Base-by-base conservation (phyloP, 495 filamentous ascomycete species). In the Letharia columbiana region DNA sequence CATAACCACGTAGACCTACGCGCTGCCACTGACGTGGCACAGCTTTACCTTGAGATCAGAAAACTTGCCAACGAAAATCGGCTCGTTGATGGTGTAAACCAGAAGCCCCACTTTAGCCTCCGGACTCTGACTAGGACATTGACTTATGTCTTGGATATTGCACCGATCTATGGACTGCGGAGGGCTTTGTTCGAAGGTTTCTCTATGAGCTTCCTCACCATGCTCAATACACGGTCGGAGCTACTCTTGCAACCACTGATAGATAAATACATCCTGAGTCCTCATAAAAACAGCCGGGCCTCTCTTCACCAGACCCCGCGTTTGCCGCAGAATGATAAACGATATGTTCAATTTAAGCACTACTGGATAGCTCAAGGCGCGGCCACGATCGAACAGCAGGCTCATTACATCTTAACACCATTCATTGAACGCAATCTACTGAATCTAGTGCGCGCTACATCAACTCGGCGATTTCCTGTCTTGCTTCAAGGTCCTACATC, bases 401-500 rank as follows among this genome's bases (percentile, higher is more conserved):
- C 86, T 5, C 89, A 96, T 68, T 99, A 99, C 75, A 97, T 99
- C 69, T 89, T 98, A 63, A 98, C 95, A 0, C 91, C 93, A 3
- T 98, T 95, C 69, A 88, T 99, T 39, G 89, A 93, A 75, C 87
- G 89, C 62, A 99, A 99, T 69, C 80, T 99, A 63, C 84, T 96
- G 69, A 99, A 98, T 71, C 77, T 99, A 20, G 91, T 97, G 35
- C 81, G 95, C 71, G 95, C 95, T 31, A 91, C 89, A 54, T 96
- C 93, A 0, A 96, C 92, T 11, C 83, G 92, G 42, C 85, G 89
- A 64, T 98, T 95, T 74, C 95, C 95, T 17, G 89, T 99, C 54
- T 79, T 99, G n/a, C 86, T 99, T 23, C 95, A 99, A 73, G 95
- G 95, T 8, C 95, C 95, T 33, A 99, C 95, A 0, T 98, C 94